Evolutionary conservation across 2,329 filamentous ascomycete genomes (phyloP), one percentile per base, ranked within the genome.

Genomic region (Xylaria polymorpha): DNA sequence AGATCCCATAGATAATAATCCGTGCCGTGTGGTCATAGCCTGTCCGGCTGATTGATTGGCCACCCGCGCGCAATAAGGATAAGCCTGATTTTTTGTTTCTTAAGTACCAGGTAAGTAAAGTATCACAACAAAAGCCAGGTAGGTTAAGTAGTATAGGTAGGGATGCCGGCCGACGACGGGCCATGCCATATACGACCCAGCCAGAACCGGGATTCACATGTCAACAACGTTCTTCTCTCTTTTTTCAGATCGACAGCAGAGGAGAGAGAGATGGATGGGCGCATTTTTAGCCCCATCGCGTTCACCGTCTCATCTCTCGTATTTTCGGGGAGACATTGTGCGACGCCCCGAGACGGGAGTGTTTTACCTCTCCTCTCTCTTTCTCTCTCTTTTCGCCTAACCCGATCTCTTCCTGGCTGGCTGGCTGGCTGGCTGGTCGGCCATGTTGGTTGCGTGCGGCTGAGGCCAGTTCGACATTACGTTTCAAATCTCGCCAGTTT

Each of bases 21-120:
- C 57, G 68, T 62, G 68, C 65, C 56, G 68, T 61, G 57, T 53
- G 57, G 57, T 48, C 64, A 67, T 67, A 61, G 55, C 64, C 64
- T 61, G 50, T 39, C 60, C 56, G 64, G 46, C 64, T 51, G 48
- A 51, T 51, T 67, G 64, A 70, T 70, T 70, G 51, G 66, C 56
- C 35, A 50, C 44, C 59, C 63, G 56, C 44, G 53, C 46, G 37
- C 50, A 63, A 63, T 67, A 22, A 58, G 58, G 51, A 58, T 67
- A 67, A 67, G 51, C 41, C 43, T 29, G n/a, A 29, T 29, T 29
- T 29, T 29, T 2, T 2, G 15, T n/a, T 51, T 35, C 39, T 55
- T 32, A 51, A 51, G 48, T 51, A 51, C 48, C 8, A 32, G 22
- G 22, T 51, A 12, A n/a, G 48, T 32, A 32, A 29, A 32, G 25